Base-by-base conservation (phyloP, 2,329 filamentous ascomycete species). In the Colletotrichum tropicicola region DNA sequence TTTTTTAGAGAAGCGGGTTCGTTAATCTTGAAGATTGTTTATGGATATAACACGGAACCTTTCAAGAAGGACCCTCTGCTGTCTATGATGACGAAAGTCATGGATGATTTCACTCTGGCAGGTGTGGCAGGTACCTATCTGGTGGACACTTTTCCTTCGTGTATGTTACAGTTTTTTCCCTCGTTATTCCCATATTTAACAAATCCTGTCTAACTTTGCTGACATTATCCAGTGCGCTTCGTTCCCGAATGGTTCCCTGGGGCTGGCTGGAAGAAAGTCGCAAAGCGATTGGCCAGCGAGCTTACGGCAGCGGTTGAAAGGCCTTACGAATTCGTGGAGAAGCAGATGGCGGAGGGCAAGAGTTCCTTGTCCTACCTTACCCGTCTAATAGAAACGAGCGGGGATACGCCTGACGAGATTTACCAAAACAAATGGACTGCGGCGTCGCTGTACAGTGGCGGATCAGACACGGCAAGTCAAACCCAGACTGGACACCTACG, bases 321-420 rank as follows among this genome's bases (percentile, higher is more conserved):
- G 25, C 61, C 65, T 0, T 69, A 68, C 19, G 27, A 32, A 2
- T 70, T 70, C 4, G 68, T 69, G 7, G 84, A 67, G 23, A 17
- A 56, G 19, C 64, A 67, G 43, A 17, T 56, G 21, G 53, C 41
- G 15, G n/a, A 43, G 6, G 53, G 53, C 3, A 47, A 47, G 21
- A 21, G 30, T 21, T 21, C 47, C 4, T 5, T 13, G 2, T 67
- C 64, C 0, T 56, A 47, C 10, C 64, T 67, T n/a, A 49, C 64
- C 4, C 39, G 27, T 2, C n/a, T 27, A 2, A 47, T 64, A 10
- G 44, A 21, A 32, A 39, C 13, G 6, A 44, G 1, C 23, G 47
- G 55, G 15, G 21, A 28, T 1, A 49, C 28, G 2, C 35, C 45
- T 1, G 41, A 53, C 15, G 48, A 64, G 3, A 30, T 52, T 10